Conservation (phyloP, 306 rosid species). For the Mimosa bimucronata region DNA sequence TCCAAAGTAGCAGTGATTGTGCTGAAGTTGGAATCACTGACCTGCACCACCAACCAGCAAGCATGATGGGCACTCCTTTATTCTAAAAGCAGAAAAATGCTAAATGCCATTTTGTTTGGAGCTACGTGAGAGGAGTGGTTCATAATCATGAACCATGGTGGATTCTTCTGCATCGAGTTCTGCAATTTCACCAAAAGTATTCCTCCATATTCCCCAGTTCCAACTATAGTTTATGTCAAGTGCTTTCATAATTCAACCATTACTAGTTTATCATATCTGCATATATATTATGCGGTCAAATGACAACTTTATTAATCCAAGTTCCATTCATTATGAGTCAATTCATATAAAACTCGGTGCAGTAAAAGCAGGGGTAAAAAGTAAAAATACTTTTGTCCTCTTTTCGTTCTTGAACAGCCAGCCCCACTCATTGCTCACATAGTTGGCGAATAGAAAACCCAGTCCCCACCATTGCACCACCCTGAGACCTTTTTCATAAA, state of each 20-base stretch:
- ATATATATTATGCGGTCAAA: neutral
- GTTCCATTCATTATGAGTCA: neutral
- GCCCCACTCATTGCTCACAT: constrained; percentile 19
- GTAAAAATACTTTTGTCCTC: constrained; percentile 20
- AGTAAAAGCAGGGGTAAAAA: constrained; percentile 23
- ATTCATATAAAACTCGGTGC: neutral
- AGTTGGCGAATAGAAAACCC: constrained; percentile 22
- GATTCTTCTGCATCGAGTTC: constrained; percentile 66
- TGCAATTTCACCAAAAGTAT: constrained; percentile 44
- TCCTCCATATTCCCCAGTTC: constrained; percentile 12
- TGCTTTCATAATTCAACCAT: constrained; percentile 23
- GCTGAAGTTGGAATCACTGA: constrained; percentile 18
- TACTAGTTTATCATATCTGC: neutral
- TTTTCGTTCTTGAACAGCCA: constrained; percentile 21
- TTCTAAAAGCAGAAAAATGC: constrained; percentile 23
- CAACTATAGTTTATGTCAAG: constrained; percentile 13
- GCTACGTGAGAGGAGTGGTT: constrained; percentile 38
- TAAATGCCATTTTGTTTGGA: constrained; percentile 26
- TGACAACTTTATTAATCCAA: neutral
- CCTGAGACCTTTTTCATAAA: constrained; percentile 43
- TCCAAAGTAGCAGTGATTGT: constrained; percentile 19
- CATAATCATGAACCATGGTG: constrained; percentile 62
- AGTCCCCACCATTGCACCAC: constrained; percentile 54
- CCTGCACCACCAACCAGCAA: constrained; percentile 36
- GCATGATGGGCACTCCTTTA: constrained; percentile 38